These are phyloP conservation scores for Curvularia verruculosa DNA, from an alignment of 2,329 filamentous ascomycete genomes.

Conservation along the genomic window DNA sequence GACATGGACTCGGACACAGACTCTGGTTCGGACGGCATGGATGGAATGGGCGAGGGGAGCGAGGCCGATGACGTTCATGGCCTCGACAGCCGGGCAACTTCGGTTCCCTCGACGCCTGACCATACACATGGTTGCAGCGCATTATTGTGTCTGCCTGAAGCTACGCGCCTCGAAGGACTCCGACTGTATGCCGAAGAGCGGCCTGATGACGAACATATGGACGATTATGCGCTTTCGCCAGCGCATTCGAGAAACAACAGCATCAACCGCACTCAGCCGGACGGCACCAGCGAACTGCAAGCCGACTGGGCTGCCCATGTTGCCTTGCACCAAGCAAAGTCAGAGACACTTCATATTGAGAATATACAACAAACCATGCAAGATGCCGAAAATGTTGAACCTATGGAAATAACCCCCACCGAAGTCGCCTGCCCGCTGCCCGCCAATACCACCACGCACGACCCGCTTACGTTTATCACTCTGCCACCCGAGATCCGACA, in stretches of 20 bases:
- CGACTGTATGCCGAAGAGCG: slow-evolving; percentile 21
- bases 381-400: background rate
- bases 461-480: slow-evolving; percentile 40
- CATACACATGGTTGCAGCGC: slow-evolving; percentile 24
- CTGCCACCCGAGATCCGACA: slow-evolving; percentile 47
- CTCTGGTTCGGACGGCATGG: slow-evolving; percentile 29
- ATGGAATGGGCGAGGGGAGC: slow-evolving; percentile 22
- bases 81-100: slow-evolving; percentile 26
- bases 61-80: slow-evolving; percentile 30
- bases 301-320: slow-evolving; percentile 29
- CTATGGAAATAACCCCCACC: background rate
- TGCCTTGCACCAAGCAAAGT: slow-evolving; percentile 16
- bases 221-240: slow-evolving; percentile 39
- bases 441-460: slow-evolving; percentile 6
- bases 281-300: slow-evolving; percentile 24
- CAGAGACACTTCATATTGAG: slow-evolving; percentile 20
- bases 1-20: slow-evolving; percentile 32
- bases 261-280: slow-evolving; percentile 22
- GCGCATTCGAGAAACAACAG: slow-evolving; percentile 31
- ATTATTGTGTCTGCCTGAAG: slow-evolving; percentile 29
- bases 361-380: background rate
- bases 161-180: slow-evolving; percentile 25
- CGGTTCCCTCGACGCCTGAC: slow-evolving; percentile 31
- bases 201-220: slow-evolving; percentile 34
- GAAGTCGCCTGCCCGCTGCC: slow-evolving; percentile 2